Percentiles rank a stretch among this genome's conserved stretches.
Conservation (phyloP, 495 filamentous ascomycete species). For the Echria macrotheca region DNA sequence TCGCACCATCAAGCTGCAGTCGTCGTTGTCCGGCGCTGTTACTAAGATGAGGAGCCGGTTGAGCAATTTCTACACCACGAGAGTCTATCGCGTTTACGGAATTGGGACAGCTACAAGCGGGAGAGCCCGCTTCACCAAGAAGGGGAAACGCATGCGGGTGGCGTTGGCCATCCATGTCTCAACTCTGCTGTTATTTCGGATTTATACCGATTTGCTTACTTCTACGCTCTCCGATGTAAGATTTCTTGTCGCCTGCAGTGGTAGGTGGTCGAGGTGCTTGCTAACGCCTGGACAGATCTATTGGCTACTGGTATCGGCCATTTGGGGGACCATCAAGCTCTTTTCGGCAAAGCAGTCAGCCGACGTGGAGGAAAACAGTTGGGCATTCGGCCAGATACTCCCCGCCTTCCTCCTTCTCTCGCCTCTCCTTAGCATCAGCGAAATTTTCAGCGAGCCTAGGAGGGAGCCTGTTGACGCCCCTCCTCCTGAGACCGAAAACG, state of each 20-base stretch:
- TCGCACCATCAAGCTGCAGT: slow-evolving; percentile 4
- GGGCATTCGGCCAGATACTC: slow-evolving; percentile 5
- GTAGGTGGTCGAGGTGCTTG: too few species aligned
- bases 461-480: too few species aligned
- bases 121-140: too few species aligned
- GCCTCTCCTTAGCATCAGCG: not conserved
- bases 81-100: too few species aligned
- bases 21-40: not conserved
- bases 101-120: too few species aligned
- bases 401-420: not conserved
- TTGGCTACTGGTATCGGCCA: slow-evolving; percentile 2
- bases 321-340: not conserved
- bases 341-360: not conserved
- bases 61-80: not conserved
- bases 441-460: too few species aligned
- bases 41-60: not conserved
- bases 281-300: not conserved
- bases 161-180: not conserved
- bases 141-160: not conserved
- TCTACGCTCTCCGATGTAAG: slow-evolving; percentile 5
- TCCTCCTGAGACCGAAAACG: too few species aligned
- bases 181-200: not conserved
- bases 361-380: not conserved
- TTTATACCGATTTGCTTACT: slow-evolving; percentile 1
- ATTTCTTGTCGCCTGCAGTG: not conserved